phyloP scores from a whole-genome alignment of 1,284 basidiomycete genomes.

The Paramarasmius palmivorus region DNA sequence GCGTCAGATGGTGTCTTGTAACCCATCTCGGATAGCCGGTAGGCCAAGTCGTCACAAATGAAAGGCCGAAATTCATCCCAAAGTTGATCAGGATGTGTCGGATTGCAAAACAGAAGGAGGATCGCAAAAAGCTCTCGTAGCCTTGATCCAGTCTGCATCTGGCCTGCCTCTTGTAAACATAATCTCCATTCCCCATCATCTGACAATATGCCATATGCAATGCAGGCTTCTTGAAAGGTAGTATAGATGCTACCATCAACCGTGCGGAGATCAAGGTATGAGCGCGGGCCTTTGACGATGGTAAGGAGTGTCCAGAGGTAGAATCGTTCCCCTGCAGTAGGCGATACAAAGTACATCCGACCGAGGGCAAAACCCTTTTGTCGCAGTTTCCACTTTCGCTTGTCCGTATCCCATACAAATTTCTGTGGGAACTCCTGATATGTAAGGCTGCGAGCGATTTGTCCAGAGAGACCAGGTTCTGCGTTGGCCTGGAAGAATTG shows the following conservation, averaged over 20 bases:
- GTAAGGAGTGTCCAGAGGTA: slow-evolving; percentile 39
- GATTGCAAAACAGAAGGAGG: slow-evolving; percentile 34
- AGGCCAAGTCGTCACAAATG: slow-evolving; percentile 41
- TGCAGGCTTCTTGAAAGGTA: slow-evolving; percentile 37
- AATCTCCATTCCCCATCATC: slow-evolving; percentile 44
- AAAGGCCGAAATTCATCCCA: slow-evolving; percentile 34
- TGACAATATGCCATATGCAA: slow-evolving; percentile 40
- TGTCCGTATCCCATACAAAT: slow-evolving; percentile 20
- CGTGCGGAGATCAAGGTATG: slow-evolving; percentile 33
- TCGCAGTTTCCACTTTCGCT: slow-evolving; percentile 26
- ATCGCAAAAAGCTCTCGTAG: slow-evolving; percentile 41
- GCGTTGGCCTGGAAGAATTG: slow-evolving; percentile 44
- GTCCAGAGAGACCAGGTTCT: slow-evolving; percentile 19
- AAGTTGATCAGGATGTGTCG: slow-evolving; percentile 30
- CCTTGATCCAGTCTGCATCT: slow-evolving; percentile 37
- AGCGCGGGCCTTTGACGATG: slow-evolving; percentile 34
- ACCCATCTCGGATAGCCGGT: slow-evolving; percentile 16
- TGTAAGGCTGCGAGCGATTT: slow-evolving; percentile 26
- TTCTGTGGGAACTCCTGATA: slow-evolving; percentile 42
- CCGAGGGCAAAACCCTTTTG: slow-evolving; percentile 30
- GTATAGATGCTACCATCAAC: slow-evolving; percentile 22
- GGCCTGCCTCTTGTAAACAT: slow-evolving; percentile 41
- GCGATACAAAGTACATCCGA: slow-evolving; percentile 35
- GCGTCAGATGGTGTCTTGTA: slow-evolving; percentile 19
- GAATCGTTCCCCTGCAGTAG: slow-evolving; percentile 34